Conservation (phyloP, 305 asterid species). For the Fraxinus baroniana region DNA sequence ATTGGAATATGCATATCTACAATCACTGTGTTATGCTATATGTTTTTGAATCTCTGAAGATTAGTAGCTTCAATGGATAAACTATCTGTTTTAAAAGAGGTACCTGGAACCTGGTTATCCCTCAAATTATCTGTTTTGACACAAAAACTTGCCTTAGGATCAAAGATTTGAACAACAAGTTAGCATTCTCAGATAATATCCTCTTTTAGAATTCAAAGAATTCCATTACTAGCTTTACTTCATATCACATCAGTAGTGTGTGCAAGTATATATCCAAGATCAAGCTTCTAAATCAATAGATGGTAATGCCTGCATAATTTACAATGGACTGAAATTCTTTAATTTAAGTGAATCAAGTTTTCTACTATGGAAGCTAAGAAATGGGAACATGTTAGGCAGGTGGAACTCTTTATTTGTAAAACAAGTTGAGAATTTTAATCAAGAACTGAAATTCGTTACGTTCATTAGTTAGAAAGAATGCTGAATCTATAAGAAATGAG, state of each 20-base stretch:
- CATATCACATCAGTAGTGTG: neutral
- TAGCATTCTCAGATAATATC: neutral
- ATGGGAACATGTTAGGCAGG: no score
- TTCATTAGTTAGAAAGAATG: no score
- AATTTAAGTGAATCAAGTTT: no score
- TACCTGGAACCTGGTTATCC: neutral
- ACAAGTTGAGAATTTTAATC: no score
- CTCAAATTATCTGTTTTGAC: neutral
- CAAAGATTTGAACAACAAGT: neutral
- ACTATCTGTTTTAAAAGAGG: neutral
- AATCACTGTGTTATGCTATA: neutral
- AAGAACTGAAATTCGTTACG: no score
- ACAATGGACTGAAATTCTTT: no score
- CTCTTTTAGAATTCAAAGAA: neutral
- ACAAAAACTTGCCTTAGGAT: neutral
- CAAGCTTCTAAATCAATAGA: no score
- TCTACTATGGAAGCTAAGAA: no score
- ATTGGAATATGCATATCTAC: neutral
- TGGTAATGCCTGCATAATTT: no score
- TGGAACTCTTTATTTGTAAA: no score
- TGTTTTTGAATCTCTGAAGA: neutral
- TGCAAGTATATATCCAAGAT: neutral
- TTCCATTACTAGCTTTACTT: neutral
- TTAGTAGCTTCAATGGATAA: neutral
- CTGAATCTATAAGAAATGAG: no score